Evolutionary conservation across 1,284 basidiomycete species (phyloP), one percentile per base, ranked within the genome.

Genomic region (Heterobasidion parviporum): DNA sequence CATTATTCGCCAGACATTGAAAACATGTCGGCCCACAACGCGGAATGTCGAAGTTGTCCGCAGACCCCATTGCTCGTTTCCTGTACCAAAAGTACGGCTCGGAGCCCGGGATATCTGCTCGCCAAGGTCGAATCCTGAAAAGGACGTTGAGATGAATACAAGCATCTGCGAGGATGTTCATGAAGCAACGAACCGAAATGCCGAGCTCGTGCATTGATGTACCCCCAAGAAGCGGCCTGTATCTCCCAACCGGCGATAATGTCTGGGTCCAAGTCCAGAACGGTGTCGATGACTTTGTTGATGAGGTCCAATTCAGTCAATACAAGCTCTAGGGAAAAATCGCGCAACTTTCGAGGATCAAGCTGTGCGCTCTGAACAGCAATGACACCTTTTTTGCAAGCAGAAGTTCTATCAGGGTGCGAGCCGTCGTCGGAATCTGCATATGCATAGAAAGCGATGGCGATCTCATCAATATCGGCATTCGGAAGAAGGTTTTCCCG

Each of bases 1-100:
- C 79, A 98, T 90, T 55, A 98, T 82, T 50, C 94, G 79, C 95
- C 94, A 98, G 12, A 94, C 73, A 62, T 98, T 97, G 52, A 99
- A 75, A 36, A 95, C 87, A 67, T 98, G 94, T 8, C 96, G 80
- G 0, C 96, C 96, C 9, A 81, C 78, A 41, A 96, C 85, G 62
- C 86, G 87, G 68, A 99, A 87, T 1, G 87, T 89, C 0, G 94
- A 89, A 1, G 86, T 85, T 60, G 89, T 89, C 55, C 83, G 80
- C 55, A 79, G 71, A 14, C 83, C 85, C 87, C 94, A 98, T 59
- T 82, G 79, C 61, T 90, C 84, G 20, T 74, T 75, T 38, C 75
- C 75, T 9, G 67, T 67, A 16, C 68, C 65, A 35, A 66, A 64
- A 44, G 67, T 65, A 53, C 73, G 61, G 38, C 66, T 72, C 51